Evolutionary conservation across 306 rosid species (phyloP), one percentile per base, ranked within the genome.

Genomic region (Hippophae rhamnoides): DNA sequence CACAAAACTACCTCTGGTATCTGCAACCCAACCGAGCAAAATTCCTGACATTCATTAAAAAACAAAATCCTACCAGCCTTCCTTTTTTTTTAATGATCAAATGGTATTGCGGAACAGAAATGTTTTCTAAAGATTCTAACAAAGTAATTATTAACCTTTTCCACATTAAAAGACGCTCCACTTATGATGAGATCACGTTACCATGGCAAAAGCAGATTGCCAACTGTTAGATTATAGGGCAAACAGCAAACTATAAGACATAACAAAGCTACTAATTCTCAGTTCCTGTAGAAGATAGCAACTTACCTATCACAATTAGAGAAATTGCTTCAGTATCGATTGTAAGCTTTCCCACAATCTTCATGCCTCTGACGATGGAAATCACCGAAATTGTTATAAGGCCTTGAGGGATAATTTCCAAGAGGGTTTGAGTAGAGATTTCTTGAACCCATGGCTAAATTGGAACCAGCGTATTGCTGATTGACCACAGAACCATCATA

Each of bases 351-450:
- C 48, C 79, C 70, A 69, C 71, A 93, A 68, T 78, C 90, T 18
- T 86, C 94, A 12, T 72, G 94, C 75, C 99, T 84, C 75, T 71
- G 88, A 70, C 59, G 79, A 69, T 78, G 81, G 65, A 83, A 82
- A 63, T 88, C 97, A 38, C 95, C 78, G 56, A 82, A 88, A 79
- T 75, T 86, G 58, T 81, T 94, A 56, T 62, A 86, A 61, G 95
- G 80, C 73, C 97, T 77, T 38, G 84, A 61, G 69, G 95, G 69
- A 66, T 85, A 92, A 64, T 75, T 70, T 63, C 83, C 95, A 73
- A 74, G 58, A 26, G 58, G 68, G 70, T 82, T 79, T 51, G 88
- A 73, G 76, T 82, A 88, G 73, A 89, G 82, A 85, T 74, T 84
- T 78, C 89, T 78, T 10, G 93, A 78, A 63, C 88, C 97, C 63